Evolutionary conservation across 2,329 filamentous ascomycete species (phyloP).

Genomic region (Ascochyta viciae-villosae): DNA sequence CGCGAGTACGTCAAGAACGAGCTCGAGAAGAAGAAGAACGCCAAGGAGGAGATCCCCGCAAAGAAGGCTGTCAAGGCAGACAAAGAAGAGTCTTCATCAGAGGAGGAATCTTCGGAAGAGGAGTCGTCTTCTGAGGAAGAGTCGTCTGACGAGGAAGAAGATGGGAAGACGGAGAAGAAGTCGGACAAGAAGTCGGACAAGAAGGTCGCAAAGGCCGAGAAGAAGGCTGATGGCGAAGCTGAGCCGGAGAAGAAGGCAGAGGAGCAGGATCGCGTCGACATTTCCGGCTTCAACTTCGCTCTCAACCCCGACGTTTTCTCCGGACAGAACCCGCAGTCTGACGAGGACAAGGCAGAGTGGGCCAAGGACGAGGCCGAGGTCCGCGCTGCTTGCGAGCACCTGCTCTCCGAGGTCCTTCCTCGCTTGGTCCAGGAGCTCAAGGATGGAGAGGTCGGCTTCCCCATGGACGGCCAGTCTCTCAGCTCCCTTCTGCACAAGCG

Average conservation of each 20-base stretch:
- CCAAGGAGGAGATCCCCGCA: constrained; percentile 49
- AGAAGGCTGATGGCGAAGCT: constrained; percentile 23
- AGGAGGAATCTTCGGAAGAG: constrained; percentile 32
- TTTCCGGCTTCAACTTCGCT: constrained; percentile 84
- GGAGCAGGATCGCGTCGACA: constrained; percentile 77
- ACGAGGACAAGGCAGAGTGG: constrained; percentile 86
- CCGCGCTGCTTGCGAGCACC: constrained; percentile 78
- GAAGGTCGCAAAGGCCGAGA: constrained; percentile 28
- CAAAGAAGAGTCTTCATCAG: constrained; percentile 41
- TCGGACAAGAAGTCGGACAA: constrained; percentile 23
- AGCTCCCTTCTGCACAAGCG: constrained; percentile 91
- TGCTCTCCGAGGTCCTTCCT: constrained; percentile 81
- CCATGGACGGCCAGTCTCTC: constrained; percentile 96
- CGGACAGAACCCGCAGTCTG: constrained; percentile 86
- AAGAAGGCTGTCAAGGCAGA: constrained; percentile 48
- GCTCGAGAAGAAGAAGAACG: constrained; percentile 56
- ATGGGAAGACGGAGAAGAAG: constrained; percentile 45
- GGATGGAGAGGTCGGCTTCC: constrained; percentile 93
- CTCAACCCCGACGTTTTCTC: constrained; percentile 97
- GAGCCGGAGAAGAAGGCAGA: constrained; percentile 23
- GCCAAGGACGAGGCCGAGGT: constrained; percentile 87
- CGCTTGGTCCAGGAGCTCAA: constrained; percentile 84
- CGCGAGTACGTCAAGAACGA: constrained; percentile 86
- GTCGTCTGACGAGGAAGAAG: constrained; percentile 55
- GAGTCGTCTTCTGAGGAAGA: constrained; percentile 35